Evolutionary conservation across 352 stramenopile species (phyloP), one percentile per base, ranked within the genome.

Genomic region (Globisporangium alternatum): DNA sequence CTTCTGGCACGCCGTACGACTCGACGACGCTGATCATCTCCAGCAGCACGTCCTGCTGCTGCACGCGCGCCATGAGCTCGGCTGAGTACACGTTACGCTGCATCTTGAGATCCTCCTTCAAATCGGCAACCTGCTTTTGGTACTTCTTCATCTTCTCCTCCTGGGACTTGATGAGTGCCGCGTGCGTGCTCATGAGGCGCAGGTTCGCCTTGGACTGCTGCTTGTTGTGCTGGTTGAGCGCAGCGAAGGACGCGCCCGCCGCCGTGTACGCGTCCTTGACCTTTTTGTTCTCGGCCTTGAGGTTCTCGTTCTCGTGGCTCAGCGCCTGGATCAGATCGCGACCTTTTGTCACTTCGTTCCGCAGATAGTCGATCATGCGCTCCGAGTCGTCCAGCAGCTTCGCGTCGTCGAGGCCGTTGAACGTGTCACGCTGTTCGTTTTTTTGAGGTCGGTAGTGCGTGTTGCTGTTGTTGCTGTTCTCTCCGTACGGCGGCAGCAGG

Each of bases 181-280:
- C 83, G 64, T 95, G 87, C 1, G 87, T 95, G 56, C 83, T 94
- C 77, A 96, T 91, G 66, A 97, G 74, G 6, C 93, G 86, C n/a
- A 91, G 60, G 53, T 97, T 98, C 0, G 87, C 88, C 65, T 96
- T 96, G n/a, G 86, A 97, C 43, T 97, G 83, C 61, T 97, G 90
- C 64, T 98, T 98, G 61, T 96, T 96, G 71, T 97, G 91, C 75
- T 98, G 89, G 61, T 97, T 98, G 2, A 98, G 74, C 12, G 91
- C 88, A 15, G 89, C 85, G 66, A 98, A 98, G 5, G 90, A 97
- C 49, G 87, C 89, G n/a, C 90, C 87, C 5, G 93, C 91, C 60
- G 89, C 90, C 13, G 89, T 95, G 77, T 98, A 98, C 2, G 93
- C 91, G 73, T 97, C 90, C 74, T 97, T 91, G n/a, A 95, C 83